phyloP scores from a whole-genome alignment of 2,329 filamentous ascomycete genomes.

The Sphaerostilbella broomeana region DNA sequence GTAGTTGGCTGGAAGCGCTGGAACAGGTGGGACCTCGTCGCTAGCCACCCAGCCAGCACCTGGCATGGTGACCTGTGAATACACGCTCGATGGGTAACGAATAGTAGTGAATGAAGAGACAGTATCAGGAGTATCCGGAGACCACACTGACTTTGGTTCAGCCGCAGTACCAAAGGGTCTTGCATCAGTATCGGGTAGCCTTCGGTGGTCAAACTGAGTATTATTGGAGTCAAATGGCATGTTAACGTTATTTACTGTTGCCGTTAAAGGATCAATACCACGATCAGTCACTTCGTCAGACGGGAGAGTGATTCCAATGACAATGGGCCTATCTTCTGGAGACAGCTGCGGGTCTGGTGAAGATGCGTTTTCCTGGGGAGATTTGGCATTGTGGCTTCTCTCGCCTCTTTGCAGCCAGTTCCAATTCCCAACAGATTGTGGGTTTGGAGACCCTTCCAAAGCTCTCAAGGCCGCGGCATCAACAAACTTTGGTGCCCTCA shows the following conservation, averaged over 20 bases:
- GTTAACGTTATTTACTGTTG: constrained; percentile 33
- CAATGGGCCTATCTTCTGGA: constrained; percentile 62
- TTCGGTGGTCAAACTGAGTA: neutral
- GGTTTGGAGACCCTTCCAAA: constrained; percentile 49
- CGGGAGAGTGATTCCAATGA: constrained; percentile 63
- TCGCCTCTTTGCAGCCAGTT: constrained; percentile 45
- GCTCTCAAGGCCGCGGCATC: constrained; percentile 54
- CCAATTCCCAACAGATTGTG: constrained; percentile 50
- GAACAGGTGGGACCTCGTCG: constrained; percentile 51
- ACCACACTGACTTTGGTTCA: constrained; percentile 50
- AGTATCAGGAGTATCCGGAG: constrained; percentile 53
- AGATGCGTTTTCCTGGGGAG: constrained; percentile 23
- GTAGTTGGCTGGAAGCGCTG: constrained; percentile 45
- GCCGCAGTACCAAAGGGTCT: too few relatives aligned
- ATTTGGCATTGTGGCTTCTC: constrained; percentile 22
- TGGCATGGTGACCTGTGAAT: constrained; percentile 47
- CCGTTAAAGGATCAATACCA: constrained; percentile 44
- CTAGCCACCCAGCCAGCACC: constrained; percentile 18
- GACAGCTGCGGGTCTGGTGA: constrained; percentile 46
- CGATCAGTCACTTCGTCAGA: constrained; percentile 29
- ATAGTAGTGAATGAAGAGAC: constrained; percentile 33
- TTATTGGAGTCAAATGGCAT: constrained; percentile 1
- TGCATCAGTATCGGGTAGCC: too few relatives aligned
- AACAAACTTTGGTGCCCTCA: constrained; percentile 42
- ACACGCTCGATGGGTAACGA: constrained; percentile 52